Base-by-base conservation (phyloP, 140 eudicot genomes). In the Erigeron philadelphicus region DNA sequence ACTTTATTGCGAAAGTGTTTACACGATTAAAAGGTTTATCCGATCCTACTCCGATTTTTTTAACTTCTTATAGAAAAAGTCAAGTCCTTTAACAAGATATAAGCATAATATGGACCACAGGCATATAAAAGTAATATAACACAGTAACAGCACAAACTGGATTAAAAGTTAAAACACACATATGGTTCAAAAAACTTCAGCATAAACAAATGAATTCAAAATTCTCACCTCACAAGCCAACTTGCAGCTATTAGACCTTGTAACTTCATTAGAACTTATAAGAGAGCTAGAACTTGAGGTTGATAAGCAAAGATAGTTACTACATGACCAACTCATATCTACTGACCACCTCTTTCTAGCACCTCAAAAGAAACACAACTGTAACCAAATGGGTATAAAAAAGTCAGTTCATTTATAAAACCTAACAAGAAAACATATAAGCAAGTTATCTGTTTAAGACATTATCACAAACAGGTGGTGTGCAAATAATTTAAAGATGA, bases 281-380 rank as follows among this genome's bases (percentile, higher is more conserved):
- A 76, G 46, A 59, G 73, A 54, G 64, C 45, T 31, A 31, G 38
- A 31, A 31, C 38, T 31, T 31, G 38, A 31, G 3, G 5, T 69
- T 46, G 87, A 80, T 25, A 69, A 12, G 69, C 75, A 52, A 40
- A 80, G 66, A 70, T 72, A 74, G 70, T 59, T 77, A 63, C 79
- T 70, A 74, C 79, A 70, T 60, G 88, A 70, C 88, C 88, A 83
- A 65, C 83, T 80, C 88, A 80, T 84, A 72, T 81, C 83, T 54
- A 61, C 76, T 63, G 69, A 54, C 54, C 59, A 11, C 35, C 68
- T 45, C 61, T 60, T 64, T 65, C 66, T 66, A 8, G 54, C 57
- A 40, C 43, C 67, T 70, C n/a, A 65, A 31, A 64, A 48, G 57
- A 66, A 71, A 17, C 38, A 67, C 56, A 76, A 53, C 80, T 68